Evolutionary conservation across 495 filamentous ascomycete genomes (phyloP).

Genomic region (Penicillium steckii): DNA sequence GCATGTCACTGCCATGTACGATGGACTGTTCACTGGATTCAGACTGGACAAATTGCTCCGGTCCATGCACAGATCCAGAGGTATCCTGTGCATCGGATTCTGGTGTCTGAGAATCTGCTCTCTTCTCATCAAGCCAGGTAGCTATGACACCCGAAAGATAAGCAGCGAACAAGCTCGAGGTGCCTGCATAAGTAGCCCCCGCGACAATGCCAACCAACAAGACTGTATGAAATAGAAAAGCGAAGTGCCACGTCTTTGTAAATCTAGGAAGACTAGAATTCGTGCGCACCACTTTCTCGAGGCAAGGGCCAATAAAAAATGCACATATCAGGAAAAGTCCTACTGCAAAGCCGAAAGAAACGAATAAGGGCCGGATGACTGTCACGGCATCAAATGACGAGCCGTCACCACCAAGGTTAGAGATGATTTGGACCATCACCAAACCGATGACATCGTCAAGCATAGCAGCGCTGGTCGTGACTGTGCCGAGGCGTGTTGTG

Average conservation of each 20-base stretch:
- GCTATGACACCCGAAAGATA: constrained; percentile 63
- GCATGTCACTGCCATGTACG: constrained; percentile 1
- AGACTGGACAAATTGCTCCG: not conserved
- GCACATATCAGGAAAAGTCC: constrained; percentile 44
- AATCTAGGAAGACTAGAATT: constrained; percentile 13
- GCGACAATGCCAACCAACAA: constrained; percentile 55
- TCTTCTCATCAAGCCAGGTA: constrained; percentile 51
- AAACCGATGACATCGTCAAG: constrained; percentile 81
- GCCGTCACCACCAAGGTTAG: constrained; percentile 41
- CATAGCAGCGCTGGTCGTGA: constrained; percentile 72
- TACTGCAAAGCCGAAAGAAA: constrained; percentile 56
- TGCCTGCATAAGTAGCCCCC: constrained; percentile 60
- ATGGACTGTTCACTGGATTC: not conserved
- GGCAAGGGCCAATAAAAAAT: constrained; percentile 41
- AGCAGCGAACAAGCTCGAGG: constrained; percentile 68
- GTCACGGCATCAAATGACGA: constrained; percentile 39
- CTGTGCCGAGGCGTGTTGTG: constrained; percentile 63
- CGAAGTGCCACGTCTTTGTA: constrained; percentile 22
- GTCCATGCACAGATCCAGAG: not conserved
- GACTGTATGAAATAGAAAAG: constrained; percentile 39
- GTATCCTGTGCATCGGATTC: not conserved
- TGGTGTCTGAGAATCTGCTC: not conserved
- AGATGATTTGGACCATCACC: constrained; percentile 72
- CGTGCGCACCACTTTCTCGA: constrained; percentile 8
- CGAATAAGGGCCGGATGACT: constrained; percentile 57